phyloP scores from a whole-genome alignment of 768 basidiomycete genomes.

The Tylopilus sp. region DNA sequence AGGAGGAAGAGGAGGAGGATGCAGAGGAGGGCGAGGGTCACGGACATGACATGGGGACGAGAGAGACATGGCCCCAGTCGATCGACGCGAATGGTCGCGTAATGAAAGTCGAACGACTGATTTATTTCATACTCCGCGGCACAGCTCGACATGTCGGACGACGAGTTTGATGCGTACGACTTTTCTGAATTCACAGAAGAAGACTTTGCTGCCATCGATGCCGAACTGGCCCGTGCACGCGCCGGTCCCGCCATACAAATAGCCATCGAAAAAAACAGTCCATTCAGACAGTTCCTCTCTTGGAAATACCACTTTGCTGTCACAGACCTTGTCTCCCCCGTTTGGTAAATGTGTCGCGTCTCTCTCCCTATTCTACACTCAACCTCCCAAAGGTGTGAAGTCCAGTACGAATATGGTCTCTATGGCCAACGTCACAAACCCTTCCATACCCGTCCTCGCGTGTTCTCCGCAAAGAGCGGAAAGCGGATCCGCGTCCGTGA shows the following conservation, averaged over 20 bases:
- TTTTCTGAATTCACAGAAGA: conserved; percentile 56
- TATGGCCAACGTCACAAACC: conserved; percentile 52
- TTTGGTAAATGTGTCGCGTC: conserved; percentile 43
- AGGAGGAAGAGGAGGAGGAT: conserved; percentile 3
- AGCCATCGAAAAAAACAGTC: conserved; percentile 32
- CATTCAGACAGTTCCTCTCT: conserved; percentile 43
- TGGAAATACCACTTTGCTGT: conserved; percentile 48
- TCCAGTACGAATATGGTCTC: conserved; percentile 75
- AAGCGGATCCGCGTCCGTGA: conserved; percentile 56
- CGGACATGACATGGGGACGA: conserved; percentile 1
- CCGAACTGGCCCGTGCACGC: conserved; percentile 11
- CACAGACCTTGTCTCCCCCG: conserved; percentile 56
- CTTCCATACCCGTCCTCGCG: conserved; percentile 46
- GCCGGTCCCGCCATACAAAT: conserved; percentile 33
- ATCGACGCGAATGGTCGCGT: not conserved
- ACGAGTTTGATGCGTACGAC: conserved; percentile 44
- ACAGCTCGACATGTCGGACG: conserved; percentile 21
- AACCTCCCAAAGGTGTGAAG: conserved; percentile 61
- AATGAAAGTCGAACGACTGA: conserved; percentile 21
- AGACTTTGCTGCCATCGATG: conserved; percentile 44
- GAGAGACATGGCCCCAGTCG: not conserved
- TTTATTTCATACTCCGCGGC: conserved; percentile 16
- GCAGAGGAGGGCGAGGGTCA: conserved; percentile 4
- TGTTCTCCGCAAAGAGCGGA: conserved; percentile 56
- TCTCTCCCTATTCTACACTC: not conserved